Conservation (phyloP, 1,284 basidiomycete genomes). For the Moesziomyces sp. region DNA sequence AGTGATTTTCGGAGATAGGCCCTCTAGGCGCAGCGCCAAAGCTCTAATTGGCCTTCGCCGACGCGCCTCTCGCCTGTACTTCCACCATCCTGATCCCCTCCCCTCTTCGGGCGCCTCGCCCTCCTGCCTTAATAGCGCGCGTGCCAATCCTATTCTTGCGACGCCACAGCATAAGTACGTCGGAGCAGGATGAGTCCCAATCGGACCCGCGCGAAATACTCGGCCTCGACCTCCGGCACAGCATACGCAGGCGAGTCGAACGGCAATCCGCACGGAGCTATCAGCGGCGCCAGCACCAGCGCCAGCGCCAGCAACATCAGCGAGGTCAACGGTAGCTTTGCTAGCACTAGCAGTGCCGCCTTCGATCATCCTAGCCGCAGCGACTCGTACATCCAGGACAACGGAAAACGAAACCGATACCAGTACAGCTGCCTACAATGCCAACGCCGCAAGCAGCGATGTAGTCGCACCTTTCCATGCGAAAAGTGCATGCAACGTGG, state of each 20-base stretch:
- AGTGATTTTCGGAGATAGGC: conserved; percentile 5
- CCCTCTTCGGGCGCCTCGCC: conserved; percentile 7
- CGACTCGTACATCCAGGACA: conserved; percentile 4
- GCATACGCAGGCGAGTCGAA: background rate
- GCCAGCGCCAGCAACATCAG: background rate
- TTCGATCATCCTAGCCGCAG: background rate
- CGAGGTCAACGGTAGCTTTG: conserved; percentile 9
- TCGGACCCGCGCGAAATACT: background rate
- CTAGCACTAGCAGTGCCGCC: background rate
- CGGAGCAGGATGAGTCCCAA: background rate
- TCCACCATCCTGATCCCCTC: conserved; percentile 4
- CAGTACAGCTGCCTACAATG: conserved; percentile 46
- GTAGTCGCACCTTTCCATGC: conserved; percentile 40
- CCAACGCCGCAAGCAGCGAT: conserved; percentile 43
- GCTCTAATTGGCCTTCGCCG: background rate
- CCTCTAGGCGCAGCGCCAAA: conserved; percentile 5
- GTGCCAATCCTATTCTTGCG: background rate
- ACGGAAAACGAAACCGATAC: conserved; percentile 42
- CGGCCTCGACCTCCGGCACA: conserved; percentile 1
- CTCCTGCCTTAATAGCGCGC: background rate
- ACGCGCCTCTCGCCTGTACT: conserved; percentile 1
- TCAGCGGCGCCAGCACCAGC: background rate
- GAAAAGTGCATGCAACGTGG: conserved; percentile 44
- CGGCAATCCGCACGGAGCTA: conserved; percentile 6
- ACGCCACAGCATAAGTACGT: background rate